Base-by-base conservation (phyloP, 371 early-diverging fungal genomes). In the Zychaea mexicana region DNA sequence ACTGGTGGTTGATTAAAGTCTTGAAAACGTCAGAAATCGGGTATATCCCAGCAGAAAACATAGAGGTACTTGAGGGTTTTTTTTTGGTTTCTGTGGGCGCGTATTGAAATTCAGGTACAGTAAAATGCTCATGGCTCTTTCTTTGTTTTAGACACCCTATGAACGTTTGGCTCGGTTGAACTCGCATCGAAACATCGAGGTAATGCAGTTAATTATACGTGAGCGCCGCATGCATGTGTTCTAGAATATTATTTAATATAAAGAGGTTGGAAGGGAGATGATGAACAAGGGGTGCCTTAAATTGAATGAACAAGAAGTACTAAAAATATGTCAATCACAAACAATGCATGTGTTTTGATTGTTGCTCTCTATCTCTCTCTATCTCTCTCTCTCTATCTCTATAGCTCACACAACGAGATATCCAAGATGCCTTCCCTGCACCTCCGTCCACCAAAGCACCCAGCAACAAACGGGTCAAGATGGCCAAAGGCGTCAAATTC, bases 1-100 rank as follows among this genome's bases (percentile, higher is more conserved):
- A 97, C 81, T 98, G 98, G 98, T 98, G 98, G 98, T 83, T 97
- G 21, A 94, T 98, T 28, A 91, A 94, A 73, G 92, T 93, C 31
- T 73, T 94, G 38, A 92, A 92, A 71, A 91, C 90, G 17, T 88
- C 88, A 15, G 93, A 94, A 73, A 92, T 96, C 57, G 98, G 98
- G 1, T 98, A 97, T 68, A 95, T 98, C 54, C 98, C 98, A 10
- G 97, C 98, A 7, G 97, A 97, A 71, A 97, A 95, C 70, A 90
- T 98, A 45, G 98, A 98, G 79, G 90, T 91, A 74, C 42, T 33
- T 21, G 26, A 45, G 17, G 42, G 6, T 13, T 21, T 10, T 8
- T n/a, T 13, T 52, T 57, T 27, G 38, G 3, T 9, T 33, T 15
- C 4, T 28, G 26, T 33, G 26, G 26, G 12, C 19, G 15, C 12